Evolutionary conservation across 2,329 filamentous ascomycete species (phyloP), one percentile per base, ranked within the genome.

Genomic region (Fusarium solani-melongenae): DNA sequence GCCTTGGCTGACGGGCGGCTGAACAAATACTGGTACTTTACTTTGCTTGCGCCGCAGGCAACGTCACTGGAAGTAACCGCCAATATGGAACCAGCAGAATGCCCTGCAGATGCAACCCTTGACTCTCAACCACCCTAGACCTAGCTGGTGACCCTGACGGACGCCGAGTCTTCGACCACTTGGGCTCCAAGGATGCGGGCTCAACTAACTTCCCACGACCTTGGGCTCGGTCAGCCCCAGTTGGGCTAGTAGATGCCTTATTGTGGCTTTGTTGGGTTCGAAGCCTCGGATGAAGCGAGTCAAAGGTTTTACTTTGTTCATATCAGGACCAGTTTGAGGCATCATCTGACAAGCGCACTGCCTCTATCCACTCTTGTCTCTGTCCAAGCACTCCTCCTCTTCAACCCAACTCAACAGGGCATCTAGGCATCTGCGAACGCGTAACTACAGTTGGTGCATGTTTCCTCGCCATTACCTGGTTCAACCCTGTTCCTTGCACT

Each of bases 201-300:
- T 51, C 46, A 51, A 51, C 46, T 17, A 51, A 51, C 15, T 49
- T 49, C 22, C 15, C 14, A 51, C 46, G 10, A 20, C 27, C 27
- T 51, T 51, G 46, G 46, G 27, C 17, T 51, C 46, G 24, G 46
- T 31, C 15, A n/a, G 46, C 46, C 46, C 46, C 27, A 51, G 46
- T 29, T 51, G 46, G 27, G 46, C 24, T 29, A 17, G 46, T 31
- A 51, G 27, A 17, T 51, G 46, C 46, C 58, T 51, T 55, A 24
- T 49, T 56, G 67, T 74, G 71, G 64, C 67, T 66, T 66, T 74
- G 57, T 64, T 71, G 51, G 39, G 41, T 41, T 36, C 56, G 69
- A 58, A 58, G 49, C 66, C 56, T 70, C 66, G 41, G 46, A 29
- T 17, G 6, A 51, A 51, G 46, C 46, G 17, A 51, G 27, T 51